phyloP scores from a whole-genome alignment of 2,329 filamentous ascomycete species.

The Talaromyces sp. region DNA sequence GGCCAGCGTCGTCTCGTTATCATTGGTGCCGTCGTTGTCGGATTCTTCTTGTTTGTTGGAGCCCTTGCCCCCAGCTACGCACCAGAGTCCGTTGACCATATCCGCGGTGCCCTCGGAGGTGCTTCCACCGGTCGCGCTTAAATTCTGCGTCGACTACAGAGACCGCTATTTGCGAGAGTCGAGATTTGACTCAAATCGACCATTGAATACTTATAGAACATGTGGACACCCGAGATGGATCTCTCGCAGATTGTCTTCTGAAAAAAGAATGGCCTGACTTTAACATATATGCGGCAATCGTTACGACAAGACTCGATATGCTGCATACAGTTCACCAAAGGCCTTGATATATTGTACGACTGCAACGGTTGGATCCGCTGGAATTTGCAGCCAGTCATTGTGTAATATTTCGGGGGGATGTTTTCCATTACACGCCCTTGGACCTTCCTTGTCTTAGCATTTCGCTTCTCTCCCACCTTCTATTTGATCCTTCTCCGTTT shows the following conservation, averaged over 20 bases:
- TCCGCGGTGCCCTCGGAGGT: slow-evolving; percentile 39
- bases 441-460: slow-evolving; percentile 13
- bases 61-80: slow-evolving; percentile 55
- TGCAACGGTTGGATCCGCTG: slow-evolving; percentile 33
- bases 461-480: slow-evolving; percentile 10
- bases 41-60: slow-evolving; percentile 69
- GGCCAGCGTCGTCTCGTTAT: slow-evolving; percentile 74
- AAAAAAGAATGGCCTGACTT: not conserved
- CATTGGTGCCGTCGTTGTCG: slow-evolving; percentile 60
- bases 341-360: slow-evolving; percentile 18
- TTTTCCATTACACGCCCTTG: not conserved
- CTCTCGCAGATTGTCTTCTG: not conserved
- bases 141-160: slow-evolving; percentile 4
- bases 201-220: not conserved
- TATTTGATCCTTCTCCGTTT: slow-evolving; percentile 9
- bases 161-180: too few species aligned
- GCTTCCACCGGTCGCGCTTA: slow-evolving; percentile 33
- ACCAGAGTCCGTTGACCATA: slow-evolving; percentile 32
- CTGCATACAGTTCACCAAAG: slow-evolving; percentile 8
- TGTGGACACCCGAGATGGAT: not conserved
- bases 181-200: not conserved
- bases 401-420: slow-evolving; percentile 18
- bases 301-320: slow-evolving; percentile 6
- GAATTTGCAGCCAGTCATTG: slow-evolving; percentile 32
- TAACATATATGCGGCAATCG: slow-evolving; percentile 7